Conservation (phyloP, 495 filamentous ascomycete genomes). For the Cairneyella variabilis region DNA sequence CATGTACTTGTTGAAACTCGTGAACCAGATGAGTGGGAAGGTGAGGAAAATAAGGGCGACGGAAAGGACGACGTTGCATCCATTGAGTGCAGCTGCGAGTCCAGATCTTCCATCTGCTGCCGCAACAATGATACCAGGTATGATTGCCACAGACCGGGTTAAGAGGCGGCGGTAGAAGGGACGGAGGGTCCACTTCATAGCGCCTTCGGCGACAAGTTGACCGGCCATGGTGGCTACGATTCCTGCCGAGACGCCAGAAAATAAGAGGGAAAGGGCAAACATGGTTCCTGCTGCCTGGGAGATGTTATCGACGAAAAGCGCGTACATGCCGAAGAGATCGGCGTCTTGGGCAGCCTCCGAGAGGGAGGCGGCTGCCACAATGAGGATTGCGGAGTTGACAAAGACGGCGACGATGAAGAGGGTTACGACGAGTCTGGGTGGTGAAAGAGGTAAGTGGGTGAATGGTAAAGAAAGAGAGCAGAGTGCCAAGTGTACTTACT, state of each 20-base stretch:
- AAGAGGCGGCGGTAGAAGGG: constrained; percentile 73
- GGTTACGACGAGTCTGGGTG: constrained; percentile 61
- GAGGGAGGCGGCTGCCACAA: constrained; percentile 76
- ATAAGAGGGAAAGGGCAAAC: constrained; percentile 72
- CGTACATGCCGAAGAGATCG: constrained; percentile 13
- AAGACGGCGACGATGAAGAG: constrained; percentile 85
- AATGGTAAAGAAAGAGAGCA: no score
- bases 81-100: constrained; percentile 37
- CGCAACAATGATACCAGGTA: constrained; percentile 74
- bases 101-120: constrained; percentile 59
- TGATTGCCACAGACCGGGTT: constrained; percentile 67
- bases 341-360: constrained; percentile 31
- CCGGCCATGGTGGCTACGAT: constrained; percentile 86
- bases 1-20: constrained; percentile 41
- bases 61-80: constrained; percentile 41
- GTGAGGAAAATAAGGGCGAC: constrained; percentile 43
- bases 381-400: constrained; percentile 85
- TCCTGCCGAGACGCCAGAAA: constrained; percentile 71
- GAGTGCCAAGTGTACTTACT: no score
- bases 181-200: constrained; percentile 63
- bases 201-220: constrained; percentile 79
- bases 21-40: constrained; percentile 46
- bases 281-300: constrained; percentile 59
- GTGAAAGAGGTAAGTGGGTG: no score
- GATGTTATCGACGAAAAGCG: constrained; percentile 10